A percentile compares a stretch with the other conserved stretches of the same genome.
Conservation (phyloP, 768 basidiomycete genomes). For the Calocybe indica region DNA sequence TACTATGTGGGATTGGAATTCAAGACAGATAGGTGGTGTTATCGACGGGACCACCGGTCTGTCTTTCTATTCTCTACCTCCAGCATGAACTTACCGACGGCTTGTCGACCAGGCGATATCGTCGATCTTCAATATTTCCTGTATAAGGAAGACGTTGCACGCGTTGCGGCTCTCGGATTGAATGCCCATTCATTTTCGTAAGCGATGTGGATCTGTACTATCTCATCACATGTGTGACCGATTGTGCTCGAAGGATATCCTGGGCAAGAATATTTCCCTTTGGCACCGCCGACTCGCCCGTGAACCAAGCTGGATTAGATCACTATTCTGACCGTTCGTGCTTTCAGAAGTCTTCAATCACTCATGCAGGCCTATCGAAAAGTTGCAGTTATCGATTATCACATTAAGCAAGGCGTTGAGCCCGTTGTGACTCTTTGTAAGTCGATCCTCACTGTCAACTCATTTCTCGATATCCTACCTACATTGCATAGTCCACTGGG, state of each 20-base stretch:
- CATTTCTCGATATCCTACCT: neutral
- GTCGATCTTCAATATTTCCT: conserved; percentile 45
- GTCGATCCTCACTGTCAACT: conserved; percentile 4
- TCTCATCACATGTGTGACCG: neutral
- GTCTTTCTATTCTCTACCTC: neutral
- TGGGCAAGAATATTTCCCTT: conserved; percentile 50
- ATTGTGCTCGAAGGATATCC: conserved; percentile 29
- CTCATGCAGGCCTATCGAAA: neutral
- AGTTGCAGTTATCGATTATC: conserved; percentile 37
- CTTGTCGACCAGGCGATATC: conserved; percentile 29
- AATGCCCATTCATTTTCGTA: conserved; percentile 51
- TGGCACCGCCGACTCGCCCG: conserved; percentile 40
- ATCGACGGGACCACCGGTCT: conserved; percentile 39
- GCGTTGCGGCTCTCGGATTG: conserved; percentile 43
- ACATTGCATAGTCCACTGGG: conserved; percentile 37
- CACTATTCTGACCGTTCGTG: conserved; percentile 38
- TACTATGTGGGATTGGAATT: conserved; percentile 45
- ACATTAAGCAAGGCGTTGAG: conserved; percentile 31
- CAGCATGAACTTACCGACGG: neutral
- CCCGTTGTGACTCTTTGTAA: conserved; percentile 47
- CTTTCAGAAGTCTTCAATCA: neutral
- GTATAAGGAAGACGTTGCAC: conserved; percentile 45
- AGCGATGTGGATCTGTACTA: conserved; percentile 4
- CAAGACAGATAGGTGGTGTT: conserved; percentile 34
- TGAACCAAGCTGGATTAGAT: conserved; percentile 40